Conservation (phyloP, 257 asterid species). For the Salvia splendens region DNA sequence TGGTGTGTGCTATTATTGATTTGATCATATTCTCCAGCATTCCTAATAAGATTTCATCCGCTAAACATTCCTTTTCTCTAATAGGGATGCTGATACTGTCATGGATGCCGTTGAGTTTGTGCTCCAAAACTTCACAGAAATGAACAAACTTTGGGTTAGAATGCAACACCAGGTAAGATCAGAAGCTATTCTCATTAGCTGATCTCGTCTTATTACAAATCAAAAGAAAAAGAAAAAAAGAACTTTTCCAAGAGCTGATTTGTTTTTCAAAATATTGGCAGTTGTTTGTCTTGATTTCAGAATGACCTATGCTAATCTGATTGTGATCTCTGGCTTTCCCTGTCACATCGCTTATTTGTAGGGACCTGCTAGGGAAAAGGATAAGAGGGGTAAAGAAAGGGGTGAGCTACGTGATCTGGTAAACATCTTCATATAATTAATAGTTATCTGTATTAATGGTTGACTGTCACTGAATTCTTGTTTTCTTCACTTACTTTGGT, state of each 20-base stretch:
- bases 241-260: conserved; percentile 45
- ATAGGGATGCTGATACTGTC: conserved; percentile 91
- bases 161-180: conserved; percentile 98
- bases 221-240: conserved; percentile 26
- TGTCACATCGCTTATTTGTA: conserved; percentile 55
- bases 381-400: conserved; percentile 95
- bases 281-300: conserved; percentile 32
- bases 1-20: conserved; percentile 18
- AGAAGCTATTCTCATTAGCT: conserved; percentile 40
- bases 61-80: conserved; percentile 32
- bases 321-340: conserved; percentile 46
- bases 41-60: conserved; percentile 24
- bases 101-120: conserved; percentile 94
- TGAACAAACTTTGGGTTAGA: conserved; percentile 99
- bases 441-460: conserved; percentile 24
- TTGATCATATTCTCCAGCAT: conserved; percentile 18
- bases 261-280: conserved; percentile 38
- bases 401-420: conserved; percentile 99
- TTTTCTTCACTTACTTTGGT: conserved; percentile 38
- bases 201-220: conserved; percentile 40
- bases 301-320: conserved; percentile 46
- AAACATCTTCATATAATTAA: conserved; percentile 37
- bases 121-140: conserved; percentile 97
- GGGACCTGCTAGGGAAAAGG: conserved; percentile 98
- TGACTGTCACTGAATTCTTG: conserved; percentile 32